Evolutionary conservation across 306 rosid species (phyloP), one percentile per base, ranked within the genome.

Genomic region (Cicer judaicum): DNA sequence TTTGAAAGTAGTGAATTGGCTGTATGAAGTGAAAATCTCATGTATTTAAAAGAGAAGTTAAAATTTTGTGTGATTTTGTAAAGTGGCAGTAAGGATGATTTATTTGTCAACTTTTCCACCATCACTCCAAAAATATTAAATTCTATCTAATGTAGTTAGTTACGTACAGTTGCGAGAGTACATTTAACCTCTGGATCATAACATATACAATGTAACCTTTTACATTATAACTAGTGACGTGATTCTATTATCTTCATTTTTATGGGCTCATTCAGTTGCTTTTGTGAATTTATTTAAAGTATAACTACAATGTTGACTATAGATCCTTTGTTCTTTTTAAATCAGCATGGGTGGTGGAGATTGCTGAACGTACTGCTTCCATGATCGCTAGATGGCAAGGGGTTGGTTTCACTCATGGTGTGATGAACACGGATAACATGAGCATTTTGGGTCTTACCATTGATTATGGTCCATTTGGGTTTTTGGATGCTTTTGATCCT

Each of bases 401-500:
- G 57, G 96, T 92, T 77, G 99, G 99, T 61, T 95, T 95, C 83
- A 95, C 99, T 64, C 99, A 92, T 53, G 99, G 99, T 79, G 99
- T 95, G 72, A 87, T 95, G 90, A 95, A 95, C 87, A 95, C 98
- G 1, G 99, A 95, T 78, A 95, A 95, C 84, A 92, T 92, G 99
- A 95, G 99, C 82, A 85, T 95, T 87, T 87, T 95, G 89, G 99
- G 99, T 78, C 96, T 95, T 56, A 92, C 97, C 44, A 90, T 95
- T 15, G 99, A 95, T 80, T 95, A 92, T 68, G 99, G 99, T 66
- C 99, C 98, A 44, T 95, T 92, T 85, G 99, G 99, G 68, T 95
- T 95, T 88, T 83, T 95, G 87, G 99, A 92, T 89, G 99, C 99
- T 63, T 95, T 95, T 85, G 99, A 95, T 90, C 99, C 98, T 76